Evolutionary conservation across 139 green algal species (phyloP).

Genomic region (Chlamydomonas urium): DNA sequence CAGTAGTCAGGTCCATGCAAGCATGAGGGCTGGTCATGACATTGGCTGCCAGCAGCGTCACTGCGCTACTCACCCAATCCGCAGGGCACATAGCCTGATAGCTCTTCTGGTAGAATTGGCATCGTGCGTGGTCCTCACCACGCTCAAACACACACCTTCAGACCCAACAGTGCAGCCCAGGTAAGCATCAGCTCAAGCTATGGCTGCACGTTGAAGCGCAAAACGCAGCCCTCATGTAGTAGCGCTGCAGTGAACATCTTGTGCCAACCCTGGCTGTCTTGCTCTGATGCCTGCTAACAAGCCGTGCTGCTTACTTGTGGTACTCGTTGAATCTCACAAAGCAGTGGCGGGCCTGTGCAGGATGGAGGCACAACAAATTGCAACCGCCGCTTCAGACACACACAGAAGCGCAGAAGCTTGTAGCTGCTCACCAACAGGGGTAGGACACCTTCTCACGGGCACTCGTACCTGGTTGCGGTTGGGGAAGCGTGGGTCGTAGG

Average conservation of each 20-base stretch:
- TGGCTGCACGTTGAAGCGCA: too few species aligned
- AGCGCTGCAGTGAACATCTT: too few species aligned
- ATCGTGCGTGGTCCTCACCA: conserved; percentile 66
- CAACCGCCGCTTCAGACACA: too few species aligned
- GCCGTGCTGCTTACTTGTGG: conserved; percentile 78
- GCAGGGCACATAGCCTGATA: conserved; percentile 82
- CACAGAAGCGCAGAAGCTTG: too few species aligned
- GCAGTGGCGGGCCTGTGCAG: conserved; percentile 76
- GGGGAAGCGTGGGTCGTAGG: conserved; percentile 84
- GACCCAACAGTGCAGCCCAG: too few species aligned
- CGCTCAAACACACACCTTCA: conserved; percentile 63
- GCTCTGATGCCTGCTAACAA: too few species aligned
- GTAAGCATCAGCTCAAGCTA: too few species aligned
- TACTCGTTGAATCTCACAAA: conserved; percentile 93
- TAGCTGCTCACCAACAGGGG: conserved; percentile 88
- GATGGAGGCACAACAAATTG: too few species aligned
- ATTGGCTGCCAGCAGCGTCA: neutral
- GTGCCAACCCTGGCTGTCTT: too few species aligned
- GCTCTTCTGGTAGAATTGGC: conserved; percentile 59
- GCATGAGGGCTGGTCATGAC: neutral
- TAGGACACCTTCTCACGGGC: too few species aligned
- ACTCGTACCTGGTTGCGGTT: conserved; percentile 90
- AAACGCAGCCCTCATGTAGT: too few species aligned
- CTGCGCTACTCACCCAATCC: conserved; percentile 76
- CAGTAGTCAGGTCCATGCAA: neutral